These are phyloP conservation scores for Chimonanthus praecox DNA, from an alignment of 164 flowering plant species.

Conservation along the genomic window DNA sequence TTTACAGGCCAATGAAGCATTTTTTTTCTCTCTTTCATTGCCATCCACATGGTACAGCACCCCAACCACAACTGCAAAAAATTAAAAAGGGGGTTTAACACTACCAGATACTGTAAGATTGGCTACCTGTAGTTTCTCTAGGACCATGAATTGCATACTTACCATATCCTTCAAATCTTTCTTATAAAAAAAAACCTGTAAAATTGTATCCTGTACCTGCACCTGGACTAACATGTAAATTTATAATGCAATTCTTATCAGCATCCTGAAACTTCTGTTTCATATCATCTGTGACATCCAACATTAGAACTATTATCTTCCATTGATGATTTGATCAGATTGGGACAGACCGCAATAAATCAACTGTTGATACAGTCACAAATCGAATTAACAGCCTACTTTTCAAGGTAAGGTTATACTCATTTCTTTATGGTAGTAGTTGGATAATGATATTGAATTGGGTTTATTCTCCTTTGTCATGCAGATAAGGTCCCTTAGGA, in stretches of 20 bases:
- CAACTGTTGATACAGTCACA: constrained; percentile 65
- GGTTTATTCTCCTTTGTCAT: background rate
- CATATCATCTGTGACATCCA: background rate
- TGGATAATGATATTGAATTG: background rate
- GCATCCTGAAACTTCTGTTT: background rate
- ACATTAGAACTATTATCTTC: background rate
- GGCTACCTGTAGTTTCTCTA: too few relatives aligned
- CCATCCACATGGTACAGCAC: too few relatives aligned
- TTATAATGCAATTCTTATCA: background rate
- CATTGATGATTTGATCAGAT: constrained; percentile 37
- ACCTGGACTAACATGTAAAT: background rate
- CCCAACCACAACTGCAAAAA: too few relatives aligned
- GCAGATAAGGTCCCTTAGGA: constrained; percentile 82
- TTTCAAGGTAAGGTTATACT: constrained; percentile 46
- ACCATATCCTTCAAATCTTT: too few relatives aligned
- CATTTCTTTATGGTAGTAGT: background rate
- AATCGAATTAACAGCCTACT: constrained; percentile 68
- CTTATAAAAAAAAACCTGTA: too few relatives aligned
- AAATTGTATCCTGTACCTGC: background rate
- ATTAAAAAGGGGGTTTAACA: too few relatives aligned
- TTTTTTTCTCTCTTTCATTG: too few relatives aligned
- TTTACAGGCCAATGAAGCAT: too few relatives aligned
- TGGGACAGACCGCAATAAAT: constrained; percentile 72
- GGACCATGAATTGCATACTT: too few relatives aligned
- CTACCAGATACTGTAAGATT: too few relatives aligned